phyloP scores from a whole-genome alignment of 2,329 filamentous ascomycete species.

The Plectosphaerella plurivora region DNA sequence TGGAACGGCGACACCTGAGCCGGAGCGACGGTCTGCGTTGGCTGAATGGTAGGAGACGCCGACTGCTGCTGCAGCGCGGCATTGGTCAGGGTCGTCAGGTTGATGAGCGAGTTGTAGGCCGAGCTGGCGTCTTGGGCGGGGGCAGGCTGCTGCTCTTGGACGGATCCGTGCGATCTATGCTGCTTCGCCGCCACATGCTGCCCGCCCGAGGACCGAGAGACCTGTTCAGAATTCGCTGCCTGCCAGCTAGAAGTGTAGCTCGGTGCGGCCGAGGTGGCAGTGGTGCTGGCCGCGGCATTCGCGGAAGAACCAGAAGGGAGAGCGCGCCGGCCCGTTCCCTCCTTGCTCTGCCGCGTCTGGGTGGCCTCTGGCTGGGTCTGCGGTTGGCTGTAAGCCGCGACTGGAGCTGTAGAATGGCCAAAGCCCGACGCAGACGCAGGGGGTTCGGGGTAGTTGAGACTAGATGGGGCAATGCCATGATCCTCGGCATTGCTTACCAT shows the following conservation, averaged over 20 bases:
- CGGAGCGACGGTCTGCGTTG: slow-evolving; percentile 10
- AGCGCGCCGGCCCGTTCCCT: neutral
- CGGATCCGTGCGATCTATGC: neutral
- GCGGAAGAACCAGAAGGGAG: neutral
- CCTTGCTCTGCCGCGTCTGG: neutral
- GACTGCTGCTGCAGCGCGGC: slow-evolving; percentile 21
- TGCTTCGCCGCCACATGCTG: neutral
- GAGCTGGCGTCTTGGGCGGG: neutral
- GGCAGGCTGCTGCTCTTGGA: neutral
- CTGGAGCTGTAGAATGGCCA: neutral
- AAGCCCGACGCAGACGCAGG: neutral
- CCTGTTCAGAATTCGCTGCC: neutral
- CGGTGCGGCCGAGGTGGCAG: neutral
- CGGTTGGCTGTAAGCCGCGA: neutral
- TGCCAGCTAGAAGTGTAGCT: neutral
- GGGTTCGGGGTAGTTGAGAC: slow-evolving; percentile 5
- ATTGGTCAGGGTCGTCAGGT: slow-evolving; percentile 11
- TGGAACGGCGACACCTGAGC: slow-evolving; percentile 26
- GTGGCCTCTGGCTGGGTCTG: neutral
- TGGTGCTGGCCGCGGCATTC: neutral
- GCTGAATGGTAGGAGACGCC: slow-evolving; percentile 22
- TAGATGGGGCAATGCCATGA: neutral
- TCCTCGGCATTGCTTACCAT: slow-evolving; percentile 10
- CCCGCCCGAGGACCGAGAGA: neutral
- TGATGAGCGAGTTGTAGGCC: slow-evolving; percentile 5